A percentile compares a stretch with the other conserved stretches of the same genome.
These are phyloP conservation scores for Ampelocalamus luodianensis DNA, from an alignment of 176 grass and related monocot species.

Conservation along the genomic window DNA sequence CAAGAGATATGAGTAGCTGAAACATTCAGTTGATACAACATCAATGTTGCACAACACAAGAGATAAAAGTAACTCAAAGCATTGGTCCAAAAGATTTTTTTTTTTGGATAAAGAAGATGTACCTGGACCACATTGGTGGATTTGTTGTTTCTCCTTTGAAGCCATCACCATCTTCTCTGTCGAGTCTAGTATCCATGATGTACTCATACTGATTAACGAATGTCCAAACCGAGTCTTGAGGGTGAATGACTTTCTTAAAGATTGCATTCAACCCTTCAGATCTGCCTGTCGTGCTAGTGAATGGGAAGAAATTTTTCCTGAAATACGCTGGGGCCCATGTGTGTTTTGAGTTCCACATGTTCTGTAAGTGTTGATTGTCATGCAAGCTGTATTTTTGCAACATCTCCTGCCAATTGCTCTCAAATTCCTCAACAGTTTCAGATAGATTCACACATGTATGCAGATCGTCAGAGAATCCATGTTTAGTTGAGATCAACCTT, in stretches of 20 bases:
- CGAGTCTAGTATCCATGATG: neutral
- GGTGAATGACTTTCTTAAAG: neutral
- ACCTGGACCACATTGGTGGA: neutral
- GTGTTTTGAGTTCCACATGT: neutral
- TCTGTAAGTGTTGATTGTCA: neutral
- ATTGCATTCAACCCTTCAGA: neutral
- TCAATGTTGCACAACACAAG: no score
- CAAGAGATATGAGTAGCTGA: no score
- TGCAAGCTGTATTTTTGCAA: neutral
- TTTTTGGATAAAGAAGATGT: no score
- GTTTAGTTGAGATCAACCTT: neutral
- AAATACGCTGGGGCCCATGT: neutral
- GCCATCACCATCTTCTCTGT: neutral
- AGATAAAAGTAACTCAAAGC: no score
- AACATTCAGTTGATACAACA: no score
- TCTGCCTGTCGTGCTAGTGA: neutral
- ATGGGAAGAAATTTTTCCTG: neutral
- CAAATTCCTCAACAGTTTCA: neutral
- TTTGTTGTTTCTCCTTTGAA: neutral
- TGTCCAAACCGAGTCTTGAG: neutral
- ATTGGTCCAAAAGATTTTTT: no score
- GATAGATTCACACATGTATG: neutral
- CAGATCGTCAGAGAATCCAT: neutral
- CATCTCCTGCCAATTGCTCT: neutral
- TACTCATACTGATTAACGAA: neutral